Base-by-base conservation (phyloP, 148 eudicot species). In the Diospyros lotus region DNA sequence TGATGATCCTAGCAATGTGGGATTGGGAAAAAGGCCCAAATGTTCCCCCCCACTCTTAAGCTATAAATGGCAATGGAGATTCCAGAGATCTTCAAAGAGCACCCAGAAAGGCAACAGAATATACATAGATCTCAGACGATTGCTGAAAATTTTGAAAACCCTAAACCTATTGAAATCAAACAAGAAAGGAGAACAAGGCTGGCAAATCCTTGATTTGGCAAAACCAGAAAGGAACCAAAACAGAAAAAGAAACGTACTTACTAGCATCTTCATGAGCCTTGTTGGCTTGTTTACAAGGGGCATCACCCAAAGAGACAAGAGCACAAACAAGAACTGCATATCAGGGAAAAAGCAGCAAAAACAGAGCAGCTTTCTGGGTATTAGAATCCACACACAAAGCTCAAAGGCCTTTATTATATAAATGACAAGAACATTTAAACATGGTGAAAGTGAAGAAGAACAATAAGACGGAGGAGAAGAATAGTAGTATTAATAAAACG, bases 391-490 rank as follows among this genome's bases (percentile, higher is more conserved):
- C n/a, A 55, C 6, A 72, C 46, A 41, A 40, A 75, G 62, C 55
- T 9, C 58, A 63, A 55, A 58, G 58, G 73, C 68, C 72, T 63
- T 84, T 55, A 77, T 78, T 71, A 76, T 87, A 75, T 76, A 80
- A 78, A 78, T 78, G 87, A 84, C 72, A 68, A 68, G 39, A 51
- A 68, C 50, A 38, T 68, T 68, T 51, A 52, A 48, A 68, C 42
- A 68, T 68, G 53, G 54, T 48, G 8, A 48, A 4, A 48, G 52
- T 48, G 52, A 48, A 5, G n/a, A 44, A 52, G 9, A 39, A 18
- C 0, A 65, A 45, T 8, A 28, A 64, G 48, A 64, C 8, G 13
- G 40, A 15, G 54, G 15, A 69, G 41, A 61, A 62, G 58, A 38
- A 28, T 15, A 51, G 28, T 39, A 9, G 42, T 39, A 13, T 5